Evolutionary conservation across 2,329 filamentous ascomycete species (phyloP).

Genomic region (Clarireedia homoeocarpa): DNA sequence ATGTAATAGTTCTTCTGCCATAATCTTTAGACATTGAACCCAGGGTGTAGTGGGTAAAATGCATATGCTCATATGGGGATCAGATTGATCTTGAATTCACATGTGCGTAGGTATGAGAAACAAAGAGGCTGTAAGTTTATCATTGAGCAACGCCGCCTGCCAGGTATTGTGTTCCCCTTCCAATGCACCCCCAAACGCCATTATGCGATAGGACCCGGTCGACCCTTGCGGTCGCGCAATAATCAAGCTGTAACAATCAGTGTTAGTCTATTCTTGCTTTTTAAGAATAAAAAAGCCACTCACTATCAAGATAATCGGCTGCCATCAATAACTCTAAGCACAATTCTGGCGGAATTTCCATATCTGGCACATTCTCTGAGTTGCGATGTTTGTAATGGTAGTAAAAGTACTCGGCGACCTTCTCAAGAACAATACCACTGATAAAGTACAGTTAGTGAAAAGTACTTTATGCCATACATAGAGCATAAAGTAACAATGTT

Average conservation of each 20-base stretch:
- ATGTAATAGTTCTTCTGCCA: conserved; percentile 25
- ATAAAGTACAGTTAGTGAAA: conserved; percentile 4
- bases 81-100: conserved; percentile 1
- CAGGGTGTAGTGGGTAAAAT: conserved; percentile 26
- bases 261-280: background rate
- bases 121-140: conserved; percentile 3
- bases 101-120: background rate
- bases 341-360: conserved; percentile 72
- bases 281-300: background rate
- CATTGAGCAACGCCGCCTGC: conserved; percentile 5
- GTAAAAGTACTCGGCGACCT: conserved; percentile 76
- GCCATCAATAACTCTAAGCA: conserved; percentile 72
- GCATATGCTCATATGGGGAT: conserved; percentile 32
- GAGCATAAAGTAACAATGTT: background rate
- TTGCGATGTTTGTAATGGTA: conserved; percentile 71
- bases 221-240: background rate
- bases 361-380: conserved; percentile 65
- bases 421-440: conserved; percentile 68
- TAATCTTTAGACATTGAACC: conserved; percentile 31
- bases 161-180: background rate
- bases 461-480: background rate
- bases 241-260: too few relatives aligned
- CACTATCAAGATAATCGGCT: conserved; percentile 65
- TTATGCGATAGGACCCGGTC: background rate
- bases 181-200: background rate